Evolutionary conservation across 352 stramenopile species (phyloP).

Genomic region (Globisporangium polare): DNA sequence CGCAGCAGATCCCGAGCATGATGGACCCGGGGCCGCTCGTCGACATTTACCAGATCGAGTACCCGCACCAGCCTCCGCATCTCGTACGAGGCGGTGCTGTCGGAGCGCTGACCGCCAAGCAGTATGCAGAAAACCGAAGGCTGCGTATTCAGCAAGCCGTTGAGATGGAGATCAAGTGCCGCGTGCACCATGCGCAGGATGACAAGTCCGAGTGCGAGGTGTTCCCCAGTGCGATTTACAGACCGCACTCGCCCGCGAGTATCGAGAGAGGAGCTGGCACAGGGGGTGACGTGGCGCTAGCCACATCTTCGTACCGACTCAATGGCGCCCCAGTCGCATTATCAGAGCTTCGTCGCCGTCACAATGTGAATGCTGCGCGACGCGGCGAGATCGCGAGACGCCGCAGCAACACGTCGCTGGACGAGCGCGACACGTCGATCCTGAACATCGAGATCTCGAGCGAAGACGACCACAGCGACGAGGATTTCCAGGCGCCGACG

Average conservation of each 20-base stretch:
- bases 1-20: slow-evolving; percentile 80
- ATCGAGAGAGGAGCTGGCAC: slow-evolving; percentile 8
- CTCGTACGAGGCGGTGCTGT: slow-evolving; percentile 9
- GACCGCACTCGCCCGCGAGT: slow-evolving; percentile 7
- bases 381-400: slow-evolving; percentile 24
- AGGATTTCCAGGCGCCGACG: slow-evolving; percentile 76
- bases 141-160: slow-evolving; percentile 59
- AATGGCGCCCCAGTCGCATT: slow-evolving; percentile 68
- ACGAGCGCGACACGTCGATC: slow-evolving; percentile 82
- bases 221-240: slow-evolving; percentile 50
- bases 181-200: slow-evolving; percentile 44
- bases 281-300: slow-evolving; percentile 17
- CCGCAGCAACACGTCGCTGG: slow-evolving; percentile 35
- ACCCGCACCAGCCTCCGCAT: slow-evolving; percentile 73
- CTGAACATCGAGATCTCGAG: slow-evolving; percentile 83
- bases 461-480: slow-evolving; percentile 82
- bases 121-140: slow-evolving; percentile 63
- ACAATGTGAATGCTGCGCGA: slow-evolving; percentile 21
- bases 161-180: slow-evolving; percentile 65
- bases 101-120: slow-evolving; percentile 14
- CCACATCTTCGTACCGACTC: slow-evolving; percentile 56
- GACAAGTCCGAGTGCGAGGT: slow-evolving; percentile 36
- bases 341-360: slow-evolving; percentile 55
- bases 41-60: slow-evolving; percentile 71
- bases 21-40: slow-evolving; percentile 75